phyloP scores from a whole-genome alignment of 208 protist species.

The Tritrichomonas foetus region DNA sequence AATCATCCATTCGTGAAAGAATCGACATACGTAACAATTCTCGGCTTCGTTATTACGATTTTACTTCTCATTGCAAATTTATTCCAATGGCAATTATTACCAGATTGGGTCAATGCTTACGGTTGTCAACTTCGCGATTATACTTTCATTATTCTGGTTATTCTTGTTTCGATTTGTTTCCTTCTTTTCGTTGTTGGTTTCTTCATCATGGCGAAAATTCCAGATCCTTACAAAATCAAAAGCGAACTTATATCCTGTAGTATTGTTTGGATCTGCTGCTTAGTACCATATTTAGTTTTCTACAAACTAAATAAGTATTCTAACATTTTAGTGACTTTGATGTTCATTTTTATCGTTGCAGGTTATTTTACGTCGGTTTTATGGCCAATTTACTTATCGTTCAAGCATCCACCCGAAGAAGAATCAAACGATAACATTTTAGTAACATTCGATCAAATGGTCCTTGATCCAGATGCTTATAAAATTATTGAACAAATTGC shows the following conservation, averaged over 20 bases:
- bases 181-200: not conserved
- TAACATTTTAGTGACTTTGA: not conserved
- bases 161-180: not conserved
- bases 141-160: not conserved
- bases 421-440: not conserved
- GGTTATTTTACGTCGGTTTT: constrained; percentile 10
- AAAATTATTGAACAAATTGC: not conserved
- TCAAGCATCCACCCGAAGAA: not conserved
- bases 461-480: not conserved
- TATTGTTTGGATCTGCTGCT: not conserved
- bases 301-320: not conserved
- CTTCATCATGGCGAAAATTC: not conserved
- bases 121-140: not conserved
- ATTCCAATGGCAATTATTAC: not conserved
- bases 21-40: not conserved
- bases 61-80: not conserved
- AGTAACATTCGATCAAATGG: not conserved
- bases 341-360: not conserved
- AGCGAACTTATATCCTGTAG: not conserved
- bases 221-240: not conserved
- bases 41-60: not conserved
- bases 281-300: not conserved
- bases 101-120: not conserved
- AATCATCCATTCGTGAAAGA: not conserved
- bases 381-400: not conserved